phyloP scores from a whole-genome alignment of 257 asterid genomes.

The Handroanthus guayacan region DNA sequence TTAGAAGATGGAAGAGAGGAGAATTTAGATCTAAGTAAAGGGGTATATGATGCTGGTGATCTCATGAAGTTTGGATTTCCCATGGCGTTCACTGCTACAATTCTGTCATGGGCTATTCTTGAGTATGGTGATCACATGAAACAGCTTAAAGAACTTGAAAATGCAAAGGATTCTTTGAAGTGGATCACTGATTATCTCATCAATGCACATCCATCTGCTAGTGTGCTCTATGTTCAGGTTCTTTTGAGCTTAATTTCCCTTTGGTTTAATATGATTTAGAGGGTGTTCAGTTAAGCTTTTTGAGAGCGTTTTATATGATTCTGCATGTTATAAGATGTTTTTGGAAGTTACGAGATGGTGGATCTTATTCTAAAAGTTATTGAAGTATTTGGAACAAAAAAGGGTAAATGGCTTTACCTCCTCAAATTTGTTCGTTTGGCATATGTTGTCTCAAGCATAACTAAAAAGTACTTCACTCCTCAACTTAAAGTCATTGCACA shows the following conservation, averaged over 20 bases:
- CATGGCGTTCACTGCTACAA: constrained; percentile 75
- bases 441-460: too few species aligned
- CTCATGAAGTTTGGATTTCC: constrained; percentile 69
- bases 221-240: constrained; percentile 67
- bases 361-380: too few species aligned
- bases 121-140: constrained; percentile 60
- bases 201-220: constrained; percentile 65
- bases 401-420: too few species aligned
- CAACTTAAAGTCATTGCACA: too few species aligned
- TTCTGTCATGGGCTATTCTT: constrained; percentile 66
- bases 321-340: too few species aligned
- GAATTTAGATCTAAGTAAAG: constrained; percentile 60
- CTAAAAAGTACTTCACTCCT: too few species aligned
- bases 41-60: constrained; percentile 77
- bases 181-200: constrained; percentile 73
- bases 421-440: too few species aligned
- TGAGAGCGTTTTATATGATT: too few species aligned
- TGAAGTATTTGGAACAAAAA: too few species aligned
- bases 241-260: not conserved
- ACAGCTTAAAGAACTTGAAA: constrained; percentile 41
- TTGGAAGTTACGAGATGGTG: too few species aligned
- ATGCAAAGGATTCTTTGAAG: constrained; percentile 54
- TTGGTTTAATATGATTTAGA: not conserved
- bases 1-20: constrained; percentile 59
- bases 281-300: not conserved